A percentile compares a stretch with the other conserved stretches of the same genome.
Evolutionary conservation across 2,329 filamentous ascomycete species (phyloP).

Genomic region (Claviceps digitariae): DNA sequence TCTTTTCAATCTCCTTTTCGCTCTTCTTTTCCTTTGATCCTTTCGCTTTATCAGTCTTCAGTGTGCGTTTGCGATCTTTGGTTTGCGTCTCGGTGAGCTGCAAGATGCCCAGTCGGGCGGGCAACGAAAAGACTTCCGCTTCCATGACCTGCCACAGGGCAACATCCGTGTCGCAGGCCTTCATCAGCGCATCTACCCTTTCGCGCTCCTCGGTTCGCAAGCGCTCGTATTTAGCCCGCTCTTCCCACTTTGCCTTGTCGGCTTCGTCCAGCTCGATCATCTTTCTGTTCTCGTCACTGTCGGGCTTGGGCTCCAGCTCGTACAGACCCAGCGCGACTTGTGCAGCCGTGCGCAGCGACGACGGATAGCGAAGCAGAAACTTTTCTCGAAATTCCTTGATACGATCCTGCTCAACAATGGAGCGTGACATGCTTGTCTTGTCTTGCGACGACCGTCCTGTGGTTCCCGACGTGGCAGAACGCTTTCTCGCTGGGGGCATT

Average conservation of each 20-base stretch:
- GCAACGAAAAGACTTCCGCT: constrained; percentile 49
- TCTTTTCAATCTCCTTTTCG: background rate
- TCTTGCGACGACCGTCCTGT: background rate
- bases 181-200: constrained; percentile 41
- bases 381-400: constrained; percentile 20
- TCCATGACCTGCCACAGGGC: constrained; percentile 57
- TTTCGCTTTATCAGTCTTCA: background rate
- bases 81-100: background rate
- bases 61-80: no score
- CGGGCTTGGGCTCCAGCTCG: constrained; percentile 18
- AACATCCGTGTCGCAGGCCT: constrained; percentile 42
- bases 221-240: constrained; percentile 21
- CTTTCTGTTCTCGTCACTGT: constrained; percentile 11
- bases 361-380: constrained; percentile 24
- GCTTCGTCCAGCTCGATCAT: constrained; percentile 18
- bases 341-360: constrained; percentile 25
- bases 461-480: constrained; percentile 4
- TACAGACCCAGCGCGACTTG: constrained; percentile 26
- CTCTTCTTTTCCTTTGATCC: background rate
- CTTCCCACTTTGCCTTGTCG: constrained; percentile 20
- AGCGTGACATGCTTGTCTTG: constrained; percentile 10
- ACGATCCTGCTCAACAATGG: constrained; percentile 20
- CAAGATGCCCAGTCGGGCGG: constrained; percentile 39
- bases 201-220: constrained; percentile 31
- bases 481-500: constrained; percentile 17